Conservation (phyloP, 1,139 yeast genomes). For the Saccharomyces hybrid region DNA sequence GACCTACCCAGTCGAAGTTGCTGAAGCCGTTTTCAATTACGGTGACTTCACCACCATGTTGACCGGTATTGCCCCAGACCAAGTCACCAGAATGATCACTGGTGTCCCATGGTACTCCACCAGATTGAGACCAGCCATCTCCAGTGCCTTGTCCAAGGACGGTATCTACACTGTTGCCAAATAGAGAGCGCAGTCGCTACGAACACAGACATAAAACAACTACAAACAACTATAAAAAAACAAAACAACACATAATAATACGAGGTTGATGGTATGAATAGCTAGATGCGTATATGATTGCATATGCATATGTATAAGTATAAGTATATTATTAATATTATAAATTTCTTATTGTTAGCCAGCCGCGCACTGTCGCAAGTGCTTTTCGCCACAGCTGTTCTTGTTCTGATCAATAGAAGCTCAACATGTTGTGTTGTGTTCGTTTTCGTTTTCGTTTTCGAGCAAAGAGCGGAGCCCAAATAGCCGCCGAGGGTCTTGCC, state of each 20-base stretch:
- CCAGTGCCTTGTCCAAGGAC: too few relatives aligned
- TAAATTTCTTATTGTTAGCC: background rate
- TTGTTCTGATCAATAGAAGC: background rate
- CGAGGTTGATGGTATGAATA: too few relatives aligned
- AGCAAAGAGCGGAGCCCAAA: background rate
- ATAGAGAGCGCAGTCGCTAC: background rate
- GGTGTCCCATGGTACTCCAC: too few relatives aligned
- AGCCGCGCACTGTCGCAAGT: background rate
- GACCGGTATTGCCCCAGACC: too few relatives aligned
- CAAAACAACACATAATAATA: background rate
- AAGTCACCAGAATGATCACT: too few relatives aligned
- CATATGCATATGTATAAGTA: background rate
- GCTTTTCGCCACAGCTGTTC: background rate
- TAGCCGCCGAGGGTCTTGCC: background rate
- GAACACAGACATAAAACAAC: background rate
- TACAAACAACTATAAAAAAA: background rate
- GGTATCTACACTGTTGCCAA: too few relatives aligned
- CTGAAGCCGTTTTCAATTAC: too few relatives aligned
- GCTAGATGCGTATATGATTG: too few relatives aligned
- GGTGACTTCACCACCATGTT: too few relatives aligned
- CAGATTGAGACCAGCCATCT: too few relatives aligned
- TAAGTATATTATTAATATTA: background rate
- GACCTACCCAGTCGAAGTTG: too few relatives aligned
- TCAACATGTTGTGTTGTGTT: background rate
- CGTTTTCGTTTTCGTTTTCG: background rate